Evolutionary conservation across 2,329 filamentous ascomycete species (phyloP), one percentile per base, ranked within the genome.

Genomic region (Plenodomus tracheiphilus): DNA sequence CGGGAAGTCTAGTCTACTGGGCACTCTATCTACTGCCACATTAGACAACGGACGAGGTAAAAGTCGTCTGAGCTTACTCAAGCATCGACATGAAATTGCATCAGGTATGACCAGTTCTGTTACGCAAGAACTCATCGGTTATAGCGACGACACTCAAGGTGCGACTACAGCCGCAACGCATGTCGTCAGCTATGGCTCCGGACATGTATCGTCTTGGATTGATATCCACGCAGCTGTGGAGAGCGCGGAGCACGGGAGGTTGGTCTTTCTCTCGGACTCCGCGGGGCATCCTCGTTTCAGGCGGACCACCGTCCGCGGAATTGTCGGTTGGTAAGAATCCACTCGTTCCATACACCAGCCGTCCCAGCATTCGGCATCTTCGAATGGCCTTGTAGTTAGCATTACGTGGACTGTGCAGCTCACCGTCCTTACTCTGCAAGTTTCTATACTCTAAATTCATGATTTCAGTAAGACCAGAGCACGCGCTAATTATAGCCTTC

Each of bases 71-170:
- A 93, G 89, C 63, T 80, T 97, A 42, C 78, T 99, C 22, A 96
- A 91, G 68, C 94, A 99, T 72, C 85, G 89, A 10, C 94, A 99
- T 68, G 94, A 99, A 69, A 88, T 97, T 48, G 87, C 83, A 2
- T 95, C 93, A 2, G 94, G 94, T 0, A 81, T 96, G 54, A 99
- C 94, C 1, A 97, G 91, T 67, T 97, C 93, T 5, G 87, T 99
- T 38, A 90, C 94, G 0, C 93, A 97, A 65, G 94, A 97, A 70
- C 79, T 99, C 9, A 83, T 99, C 53, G 94, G 94, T 7, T 99
- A 97, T 69, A 68, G 64, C 19, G 72, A 77, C 41, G 30, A 62
- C 21, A 37, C 55, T 10, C 56, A 58, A 39, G 13, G 43, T 3
- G 46, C 52, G 10, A 56, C 47, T 7, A 44, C 46, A 11, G 49